These are phyloP conservation scores for Didymella keratinophila DNA, from an alignment of 2,329 filamentous ascomycete genomes.

Conservation along the genomic window DNA sequence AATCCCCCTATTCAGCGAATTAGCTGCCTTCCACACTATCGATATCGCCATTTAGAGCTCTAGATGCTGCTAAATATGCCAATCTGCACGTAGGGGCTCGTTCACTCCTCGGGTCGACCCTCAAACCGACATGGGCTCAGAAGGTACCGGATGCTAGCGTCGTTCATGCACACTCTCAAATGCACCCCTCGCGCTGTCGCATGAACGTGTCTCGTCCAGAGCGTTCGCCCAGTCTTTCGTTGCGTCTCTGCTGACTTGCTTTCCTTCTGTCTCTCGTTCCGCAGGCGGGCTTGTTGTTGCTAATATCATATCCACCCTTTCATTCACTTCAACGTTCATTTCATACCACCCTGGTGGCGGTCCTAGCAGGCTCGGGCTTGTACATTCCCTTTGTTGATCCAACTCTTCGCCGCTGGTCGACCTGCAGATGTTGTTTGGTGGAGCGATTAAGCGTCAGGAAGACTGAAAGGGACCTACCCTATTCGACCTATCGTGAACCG, in stretches of 20 bases:
- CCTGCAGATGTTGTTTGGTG: constrained; percentile 48
- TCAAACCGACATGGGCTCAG: constrained; percentile 50
- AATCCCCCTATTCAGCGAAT: constrained; percentile 32
- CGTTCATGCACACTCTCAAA: constrained; percentile 50
- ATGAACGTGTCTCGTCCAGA: constrained; percentile 47
- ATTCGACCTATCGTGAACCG: constrained; percentile 31
- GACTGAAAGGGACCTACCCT: constrained; percentile 43
- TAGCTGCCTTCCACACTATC: constrained; percentile 25
- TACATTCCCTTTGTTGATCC: constrained; percentile 13
- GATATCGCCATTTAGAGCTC: constrained; percentile 29
- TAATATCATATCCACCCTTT: constrained; percentile 44
- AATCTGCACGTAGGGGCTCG: constrained; percentile 27
- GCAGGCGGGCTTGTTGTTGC: constrained; percentile 49
- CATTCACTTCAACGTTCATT: constrained; percentile 36
- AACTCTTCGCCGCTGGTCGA: constrained; percentile 31
- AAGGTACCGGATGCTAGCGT: constrained; percentile 47
- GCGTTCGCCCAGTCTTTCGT: constrained; percentile 47
- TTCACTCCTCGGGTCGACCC: constrained; percentile 32
- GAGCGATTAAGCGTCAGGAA: constrained; percentile 42
- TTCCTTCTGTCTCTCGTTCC: constrained; percentile 46
- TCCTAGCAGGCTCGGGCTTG: constrained; percentile 48
- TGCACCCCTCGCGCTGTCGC: constrained; percentile 42
- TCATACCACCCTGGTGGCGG: constrained; percentile 38
- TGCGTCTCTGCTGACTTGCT: constrained; percentile 45
- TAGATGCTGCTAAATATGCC: constrained; percentile 38